Evolutionary conservation across 2,329 filamentous ascomycete species (phyloP).

Genomic region (Microdochium trichocladiopsis): DNA sequence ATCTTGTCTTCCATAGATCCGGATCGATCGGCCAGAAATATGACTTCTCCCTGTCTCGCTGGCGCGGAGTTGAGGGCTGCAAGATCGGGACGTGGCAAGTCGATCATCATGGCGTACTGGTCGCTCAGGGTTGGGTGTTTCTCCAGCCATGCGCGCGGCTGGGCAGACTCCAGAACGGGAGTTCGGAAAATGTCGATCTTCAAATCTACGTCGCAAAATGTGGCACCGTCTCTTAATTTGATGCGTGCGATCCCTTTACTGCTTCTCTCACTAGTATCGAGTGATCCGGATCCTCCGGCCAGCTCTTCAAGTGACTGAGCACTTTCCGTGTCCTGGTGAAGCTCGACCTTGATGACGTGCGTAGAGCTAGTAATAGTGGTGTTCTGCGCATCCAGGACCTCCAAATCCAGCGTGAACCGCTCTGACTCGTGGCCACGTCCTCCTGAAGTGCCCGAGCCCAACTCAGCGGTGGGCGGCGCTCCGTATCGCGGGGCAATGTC

Average conservation of each 20-base stretch:
- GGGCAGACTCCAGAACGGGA: conserved; percentile 1
- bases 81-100: conserved; percentile 10
- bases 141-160: conserved; percentile 14
- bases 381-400: neutral
- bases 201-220: conserved; percentile 15
- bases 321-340: neutral
- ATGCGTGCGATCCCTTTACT: neutral
- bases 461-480: neutral
- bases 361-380: neutral
- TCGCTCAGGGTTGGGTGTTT: conserved; percentile 11
- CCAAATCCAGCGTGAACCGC: neutral
- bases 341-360: neutral
- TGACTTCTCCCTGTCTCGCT: conserved; percentile 5
- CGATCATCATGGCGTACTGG: conserved; percentile 18
- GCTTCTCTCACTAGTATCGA: neutral
- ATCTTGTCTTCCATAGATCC: conserved; percentile 39
- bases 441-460: too few species aligned
- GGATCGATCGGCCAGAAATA: conserved; percentile 19
- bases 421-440: neutral
- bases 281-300: neutral
- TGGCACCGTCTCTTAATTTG: conserved; percentile 3
- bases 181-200: conserved; percentile 13
- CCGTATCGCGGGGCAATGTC: conserved; percentile 18
- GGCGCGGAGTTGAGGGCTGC: conserved; percentile 2
- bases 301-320: neutral